Percentiles rank a stretch among this genome's conserved stretches.
Evolutionary conservation across 1,284 basidiomycete genomes (phyloP).

Genomic region (Apiotrichum laibachii): DNA sequence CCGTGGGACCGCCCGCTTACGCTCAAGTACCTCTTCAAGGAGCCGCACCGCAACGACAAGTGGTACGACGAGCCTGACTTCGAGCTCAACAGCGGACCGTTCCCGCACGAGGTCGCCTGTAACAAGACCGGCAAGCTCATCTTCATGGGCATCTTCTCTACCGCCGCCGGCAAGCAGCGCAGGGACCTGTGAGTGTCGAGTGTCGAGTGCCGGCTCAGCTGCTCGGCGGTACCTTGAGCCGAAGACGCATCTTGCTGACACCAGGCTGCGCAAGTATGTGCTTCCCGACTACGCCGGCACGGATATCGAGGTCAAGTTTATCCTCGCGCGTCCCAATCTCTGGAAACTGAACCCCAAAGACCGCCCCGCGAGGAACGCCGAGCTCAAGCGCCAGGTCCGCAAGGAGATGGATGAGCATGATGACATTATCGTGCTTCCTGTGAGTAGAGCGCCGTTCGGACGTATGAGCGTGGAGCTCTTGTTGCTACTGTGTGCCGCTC

Average conservation of each 20-base stretch:
- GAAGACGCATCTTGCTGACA: too few species aligned
- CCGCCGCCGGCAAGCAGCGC: slow-evolving; percentile 34
- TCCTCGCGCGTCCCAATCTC: slow-evolving; percentile 42
- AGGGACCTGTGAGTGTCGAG: slow-evolving; percentile 42
- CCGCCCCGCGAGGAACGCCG: slow-evolving; percentile 11
- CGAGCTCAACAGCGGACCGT: slow-evolving; percentile 40
- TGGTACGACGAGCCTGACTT: slow-evolving; percentile 52
- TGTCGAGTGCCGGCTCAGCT: not conserved
- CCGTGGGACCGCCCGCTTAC: not conserved
- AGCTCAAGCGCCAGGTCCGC: slow-evolving; percentile 17
- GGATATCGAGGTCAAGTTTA: slow-evolving; percentile 50
- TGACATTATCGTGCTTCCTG: slow-evolving; percentile 51
- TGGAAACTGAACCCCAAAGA: slow-evolving; percentile 11
- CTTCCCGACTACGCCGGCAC: slow-evolving; percentile 46
- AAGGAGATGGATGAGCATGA: slow-evolving; percentile 42
- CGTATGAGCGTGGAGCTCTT: not conserved
- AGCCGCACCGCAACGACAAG: slow-evolving; percentile 34
- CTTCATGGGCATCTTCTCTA: slow-evolving; percentile 50
- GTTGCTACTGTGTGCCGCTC: not conserved
- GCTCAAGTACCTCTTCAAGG: slow-evolving; percentile 22
- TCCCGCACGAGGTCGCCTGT: slow-evolving; percentile 50
- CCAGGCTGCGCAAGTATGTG: slow-evolving; percentile 42
- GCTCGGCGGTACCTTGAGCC: too few species aligned
- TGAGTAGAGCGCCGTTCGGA: slow-evolving; percentile 19
- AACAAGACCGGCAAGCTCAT: slow-evolving; percentile 45